A percentile compares a stretch with the other conserved stretches of the same genome.
Evolutionary conservation across 345 rosid species (phyloP).

Genomic region (Syzygium jambos): DNA sequence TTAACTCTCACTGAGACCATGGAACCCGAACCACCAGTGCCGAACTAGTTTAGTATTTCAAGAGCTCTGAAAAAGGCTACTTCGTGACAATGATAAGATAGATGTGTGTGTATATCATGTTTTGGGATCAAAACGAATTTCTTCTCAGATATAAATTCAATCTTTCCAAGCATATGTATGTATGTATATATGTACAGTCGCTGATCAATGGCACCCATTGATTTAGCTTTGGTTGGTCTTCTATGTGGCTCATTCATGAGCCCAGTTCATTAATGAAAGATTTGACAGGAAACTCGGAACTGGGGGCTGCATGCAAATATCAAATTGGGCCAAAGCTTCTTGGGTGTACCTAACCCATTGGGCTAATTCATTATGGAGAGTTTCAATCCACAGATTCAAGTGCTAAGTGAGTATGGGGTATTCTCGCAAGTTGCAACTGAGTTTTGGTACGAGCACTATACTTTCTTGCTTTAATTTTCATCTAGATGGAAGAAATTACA

Average conservation of each 20-base stretch:
- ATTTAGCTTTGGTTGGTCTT: neutral
- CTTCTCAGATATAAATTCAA: neutral
- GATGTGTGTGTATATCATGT: neutral
- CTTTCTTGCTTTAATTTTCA: neutral
- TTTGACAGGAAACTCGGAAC: neutral
- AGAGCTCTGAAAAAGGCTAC: neutral
- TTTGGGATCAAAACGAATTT: neutral
- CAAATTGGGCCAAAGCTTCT: neutral
- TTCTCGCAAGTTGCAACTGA: neutral
- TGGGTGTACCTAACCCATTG: neutral
- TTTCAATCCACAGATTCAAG: neutral
- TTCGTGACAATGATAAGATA: neutral
- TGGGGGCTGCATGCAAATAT: neutral
- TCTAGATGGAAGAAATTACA: neutral
- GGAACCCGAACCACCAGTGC: neutral
- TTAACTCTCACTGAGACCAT: neutral
- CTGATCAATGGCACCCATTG: neutral
- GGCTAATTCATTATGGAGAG: neutral
- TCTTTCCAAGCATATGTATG: neutral
- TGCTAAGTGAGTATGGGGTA: neutral
- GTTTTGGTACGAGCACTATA: neutral
- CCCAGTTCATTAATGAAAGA: neutral
- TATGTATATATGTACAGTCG: neutral
- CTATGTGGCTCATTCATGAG: neutral
- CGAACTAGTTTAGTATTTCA: neutral